phyloP scores from a whole-genome alignment of 2,329 filamentous ascomycete species.

The Aspergillus oerlinghausenensis region DNA sequence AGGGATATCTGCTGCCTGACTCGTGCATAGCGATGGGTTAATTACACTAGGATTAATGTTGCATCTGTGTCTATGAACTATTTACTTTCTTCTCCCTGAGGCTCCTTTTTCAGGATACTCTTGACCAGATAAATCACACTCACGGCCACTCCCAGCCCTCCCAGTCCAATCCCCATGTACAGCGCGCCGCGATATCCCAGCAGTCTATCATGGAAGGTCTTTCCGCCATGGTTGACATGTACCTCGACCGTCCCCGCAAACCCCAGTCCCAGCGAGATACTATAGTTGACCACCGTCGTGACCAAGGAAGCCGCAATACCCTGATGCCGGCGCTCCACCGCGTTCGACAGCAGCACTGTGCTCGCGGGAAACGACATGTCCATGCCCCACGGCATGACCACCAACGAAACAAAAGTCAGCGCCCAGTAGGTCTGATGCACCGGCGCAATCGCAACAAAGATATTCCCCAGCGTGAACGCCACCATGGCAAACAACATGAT shows the following conservation, averaged over 20 bases:
- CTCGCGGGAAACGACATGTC: conserved; percentile 13
- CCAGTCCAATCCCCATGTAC: conserved; percentile 8
- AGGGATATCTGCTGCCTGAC: neutral
- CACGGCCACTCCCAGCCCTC: neutral
- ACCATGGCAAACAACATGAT: conserved; percentile 14
- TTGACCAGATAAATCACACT: neutral
- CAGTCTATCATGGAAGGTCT: conserved; percentile 1
- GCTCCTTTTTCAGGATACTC: neutral
- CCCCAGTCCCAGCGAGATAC: conserved; percentile 13
- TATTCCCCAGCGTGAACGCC: conserved; percentile 4
- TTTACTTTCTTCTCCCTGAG: neutral
- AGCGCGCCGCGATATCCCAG: conserved; percentile 9
- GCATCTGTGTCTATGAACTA: neutral
- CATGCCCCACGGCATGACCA: conserved; percentile 7
- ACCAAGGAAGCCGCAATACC: conserved; percentile 9
- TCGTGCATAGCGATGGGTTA: neutral
- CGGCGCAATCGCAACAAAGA: conserved; percentile 10
- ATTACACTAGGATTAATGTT: neutral
- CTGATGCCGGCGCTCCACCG: conserved; percentile 8
- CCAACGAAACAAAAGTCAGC: conserved; percentile 1
- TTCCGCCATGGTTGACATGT: conserved; percentile 8
- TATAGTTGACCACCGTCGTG: conserved; percentile 12
- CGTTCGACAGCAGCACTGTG: conserved; percentile 10
- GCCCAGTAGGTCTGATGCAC: conserved; percentile 9
- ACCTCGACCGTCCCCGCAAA: conserved; percentile 13